phyloP scores from a whole-genome alignment of 2,329 filamentous ascomycete genomes.

The Aspergillus piperis region DNA sequence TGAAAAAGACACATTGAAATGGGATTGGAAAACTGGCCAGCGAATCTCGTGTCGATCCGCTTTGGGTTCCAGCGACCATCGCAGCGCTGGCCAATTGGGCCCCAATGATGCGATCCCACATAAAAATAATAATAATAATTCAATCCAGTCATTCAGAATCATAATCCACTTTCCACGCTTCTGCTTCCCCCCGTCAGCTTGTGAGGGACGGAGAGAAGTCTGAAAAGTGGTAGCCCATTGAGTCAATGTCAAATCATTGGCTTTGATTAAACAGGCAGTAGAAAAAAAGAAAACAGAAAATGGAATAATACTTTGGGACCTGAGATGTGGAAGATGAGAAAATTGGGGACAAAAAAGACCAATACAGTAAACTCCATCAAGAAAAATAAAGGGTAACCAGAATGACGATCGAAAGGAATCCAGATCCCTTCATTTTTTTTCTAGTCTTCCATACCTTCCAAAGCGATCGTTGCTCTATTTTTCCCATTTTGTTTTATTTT shows the following conservation, averaged over 20 bases:
- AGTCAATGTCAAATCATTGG: background rate
- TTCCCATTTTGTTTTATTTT: slow-evolving; percentile 1
- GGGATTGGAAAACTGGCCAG: slow-evolving; percentile 2
- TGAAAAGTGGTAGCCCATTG: no score
- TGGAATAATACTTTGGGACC: no score
- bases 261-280: slow-evolving; percentile 1
- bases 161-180: background rate
- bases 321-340: background rate
- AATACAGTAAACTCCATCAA: background rate
- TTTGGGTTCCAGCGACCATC: slow-evolving; percentile 7
- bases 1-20: background rate
- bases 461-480: slow-evolving; percentile 11
- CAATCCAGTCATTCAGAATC: slow-evolving; percentile 1
- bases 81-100: slow-evolving; percentile 10
- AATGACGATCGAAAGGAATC: slow-evolving; percentile 20
- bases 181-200: no score
- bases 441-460: slow-evolving; percentile 8
- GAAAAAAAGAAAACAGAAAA: background rate
- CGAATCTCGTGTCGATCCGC: slow-evolving; percentile 20
- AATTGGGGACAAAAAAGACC: background rate
- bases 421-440: slow-evolving; percentile 21
- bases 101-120: slow-evolving; percentile 18
- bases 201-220: no score
- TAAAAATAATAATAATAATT: background rate
- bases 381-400: slow-evolving; percentile 7